Evolutionary conservation across 2,329 filamentous ascomycete species (phyloP).

Genomic region (Fusarium oligoseptatum): DNA sequence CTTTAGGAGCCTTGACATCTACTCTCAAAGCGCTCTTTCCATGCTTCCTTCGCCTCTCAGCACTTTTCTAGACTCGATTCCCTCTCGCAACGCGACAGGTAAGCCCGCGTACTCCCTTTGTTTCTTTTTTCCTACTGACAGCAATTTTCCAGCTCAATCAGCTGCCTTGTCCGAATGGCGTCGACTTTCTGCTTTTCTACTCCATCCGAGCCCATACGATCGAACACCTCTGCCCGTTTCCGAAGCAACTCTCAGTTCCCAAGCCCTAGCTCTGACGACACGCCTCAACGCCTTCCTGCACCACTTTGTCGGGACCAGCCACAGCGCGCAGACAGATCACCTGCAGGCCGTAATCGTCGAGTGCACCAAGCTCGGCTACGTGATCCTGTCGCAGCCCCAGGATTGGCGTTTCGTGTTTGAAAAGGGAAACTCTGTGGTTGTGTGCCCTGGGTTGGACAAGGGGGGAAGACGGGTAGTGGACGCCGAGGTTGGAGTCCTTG

Average conservation of each 20-base stretch:
- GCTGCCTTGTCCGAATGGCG: background rate
- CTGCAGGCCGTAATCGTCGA: background rate
- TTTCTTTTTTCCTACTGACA: background rate
- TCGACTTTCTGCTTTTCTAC: background rate
- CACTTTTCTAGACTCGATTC: background rate
- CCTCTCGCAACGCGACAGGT: background rate
- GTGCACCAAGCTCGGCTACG: constrained; percentile 51
- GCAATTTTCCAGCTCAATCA: background rate
- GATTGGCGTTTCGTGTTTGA: constrained; percentile 52
- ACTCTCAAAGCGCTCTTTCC: background rate
- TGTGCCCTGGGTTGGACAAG: constrained; percentile 48
- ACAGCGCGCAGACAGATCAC: background rate
- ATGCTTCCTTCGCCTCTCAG: background rate
- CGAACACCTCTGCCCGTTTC: background rate
- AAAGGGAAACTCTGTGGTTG: constrained; percentile 31
- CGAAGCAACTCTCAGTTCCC: background rate
- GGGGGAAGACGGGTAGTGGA: constrained; percentile 33
- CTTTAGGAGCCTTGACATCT: background rate
- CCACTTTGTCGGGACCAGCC: background rate
- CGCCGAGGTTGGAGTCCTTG: background rate
- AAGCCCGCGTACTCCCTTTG: background rate
- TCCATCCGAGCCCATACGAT: background rate
- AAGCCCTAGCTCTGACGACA: background rate
- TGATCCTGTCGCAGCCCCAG: constrained; percentile 57
- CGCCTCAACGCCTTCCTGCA: constrained; percentile 1